Evolutionary conservation across 202 grass and related monocot species (phyloP).

Genomic region (Setaria viridis): DNA sequence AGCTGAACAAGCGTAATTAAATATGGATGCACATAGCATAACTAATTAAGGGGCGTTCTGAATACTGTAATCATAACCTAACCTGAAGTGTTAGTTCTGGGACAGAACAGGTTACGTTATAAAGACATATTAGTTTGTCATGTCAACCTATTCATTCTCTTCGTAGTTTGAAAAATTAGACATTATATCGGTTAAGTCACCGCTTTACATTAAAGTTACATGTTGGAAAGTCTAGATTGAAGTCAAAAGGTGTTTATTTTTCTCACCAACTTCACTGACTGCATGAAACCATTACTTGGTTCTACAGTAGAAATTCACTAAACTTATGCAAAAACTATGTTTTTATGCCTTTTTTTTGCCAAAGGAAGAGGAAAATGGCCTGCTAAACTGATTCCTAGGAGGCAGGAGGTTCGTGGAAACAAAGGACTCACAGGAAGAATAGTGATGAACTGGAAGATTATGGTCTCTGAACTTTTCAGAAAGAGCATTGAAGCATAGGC

Average conservation of each 20-base stretch:
- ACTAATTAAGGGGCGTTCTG: not conserved
- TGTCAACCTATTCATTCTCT: not conserved
- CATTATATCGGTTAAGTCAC: not conserved
- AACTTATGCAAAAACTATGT: not conserved
- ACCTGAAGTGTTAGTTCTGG: not conserved
- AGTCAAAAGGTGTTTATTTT: not conserved
- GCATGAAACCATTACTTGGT: not conserved
- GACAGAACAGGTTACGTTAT: not conserved
- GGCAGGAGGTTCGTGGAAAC: not conserved
- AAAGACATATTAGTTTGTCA: not conserved
- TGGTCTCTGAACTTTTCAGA: slow-evolving; percentile 13
- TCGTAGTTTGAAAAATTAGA: not conserved
- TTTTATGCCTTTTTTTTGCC: not conserved
- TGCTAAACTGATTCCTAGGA: not conserved
- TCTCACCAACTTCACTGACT: not conserved
- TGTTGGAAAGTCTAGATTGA: not conserved
- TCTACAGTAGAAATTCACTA: not conserved
- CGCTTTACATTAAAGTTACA: not conserved
- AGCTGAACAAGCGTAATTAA: not conserved
- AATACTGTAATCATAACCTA: not conserved
- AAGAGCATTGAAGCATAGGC: not conserved
- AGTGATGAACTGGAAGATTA: not conserved
- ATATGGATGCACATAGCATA: not conserved
- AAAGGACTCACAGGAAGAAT: slow-evolving; percentile 5
- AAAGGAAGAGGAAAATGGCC: not conserved